phyloP scores from a whole-genome alignment of 805 yeast species.

The Yarrowia phangngaensis region DNA sequence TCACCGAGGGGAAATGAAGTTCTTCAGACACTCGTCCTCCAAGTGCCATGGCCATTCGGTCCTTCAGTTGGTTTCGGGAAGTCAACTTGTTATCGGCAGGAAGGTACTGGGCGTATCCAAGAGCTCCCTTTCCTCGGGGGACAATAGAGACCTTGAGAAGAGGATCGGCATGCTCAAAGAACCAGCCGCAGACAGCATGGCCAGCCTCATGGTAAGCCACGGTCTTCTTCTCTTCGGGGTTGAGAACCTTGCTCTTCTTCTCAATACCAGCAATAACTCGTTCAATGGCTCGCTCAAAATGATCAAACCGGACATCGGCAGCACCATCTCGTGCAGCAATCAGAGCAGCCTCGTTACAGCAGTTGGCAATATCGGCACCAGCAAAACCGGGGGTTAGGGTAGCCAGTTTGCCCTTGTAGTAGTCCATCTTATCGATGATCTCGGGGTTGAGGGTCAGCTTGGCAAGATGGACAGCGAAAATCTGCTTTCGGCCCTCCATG shows the following conservation, averaged over 20 bases:
- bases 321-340: conserved; percentile 82
- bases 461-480: conserved; percentile 73
- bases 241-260: conserved; percentile 71
- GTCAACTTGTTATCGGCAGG: conserved; percentile 85
- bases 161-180: conserved; percentile 81
- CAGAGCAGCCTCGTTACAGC: conserved; percentile 90
- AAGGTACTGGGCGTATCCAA: conserved; percentile 93
- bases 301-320: conserved; percentile 55
- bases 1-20: conserved; percentile 77
- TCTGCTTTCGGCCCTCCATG: conserved; percentile 81
- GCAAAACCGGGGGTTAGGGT: conserved; percentile 93
- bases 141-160: conserved; percentile 87
- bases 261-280: conserved; percentile 94
- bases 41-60: conserved; percentile 88
- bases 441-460: conserved; percentile 49
- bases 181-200: conserved; percentile 96
- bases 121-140: conserved; percentile 91
- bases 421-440: conserved; percentile 41
- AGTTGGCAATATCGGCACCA: conserved; percentile 95
- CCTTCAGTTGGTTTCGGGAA: conserved; percentile 68
- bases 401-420: conserved; percentile 76
- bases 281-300: conserved; percentile 90
- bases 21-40: conserved; percentile 95
- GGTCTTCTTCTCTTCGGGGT: conserved; percentile 73
- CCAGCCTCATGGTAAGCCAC: conserved; percentile 98